Evolutionary conservation across 2,329 filamentous ascomycete species (phyloP).

Genomic region (Ceratocystis destructans): DNA sequence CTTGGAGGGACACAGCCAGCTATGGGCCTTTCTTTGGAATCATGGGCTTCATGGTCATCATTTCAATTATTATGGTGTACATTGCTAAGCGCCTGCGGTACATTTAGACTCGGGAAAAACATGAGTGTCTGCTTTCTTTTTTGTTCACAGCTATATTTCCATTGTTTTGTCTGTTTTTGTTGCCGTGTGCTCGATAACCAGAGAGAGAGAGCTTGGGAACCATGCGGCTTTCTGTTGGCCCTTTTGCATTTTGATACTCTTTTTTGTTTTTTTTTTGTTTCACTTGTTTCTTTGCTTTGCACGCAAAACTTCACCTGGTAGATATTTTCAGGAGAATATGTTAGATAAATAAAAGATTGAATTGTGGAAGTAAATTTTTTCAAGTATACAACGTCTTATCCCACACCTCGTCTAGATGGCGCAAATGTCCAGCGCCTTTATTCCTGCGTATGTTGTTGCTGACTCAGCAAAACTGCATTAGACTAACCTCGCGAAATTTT

Average conservation of each 20-base stretch:
- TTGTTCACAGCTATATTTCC: background rate
- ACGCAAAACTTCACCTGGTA: background rate
- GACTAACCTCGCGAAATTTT: slow-evolving; percentile 2
- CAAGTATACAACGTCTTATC: background rate
- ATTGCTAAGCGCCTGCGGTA: slow-evolving; percentile 35
- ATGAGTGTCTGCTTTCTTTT: background rate
- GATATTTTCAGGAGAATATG: background rate
- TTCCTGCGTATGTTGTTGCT: background rate
- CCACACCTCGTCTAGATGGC: background rate
- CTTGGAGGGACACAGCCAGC: slow-evolving; percentile 40
- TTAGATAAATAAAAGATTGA: background rate
- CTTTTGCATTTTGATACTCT: background rate
- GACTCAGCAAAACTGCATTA: slow-evolving; percentile 3
- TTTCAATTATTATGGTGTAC: slow-evolving; percentile 35
- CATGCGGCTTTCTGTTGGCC: background rate
- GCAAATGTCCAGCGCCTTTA: background rate
- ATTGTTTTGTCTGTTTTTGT: background rate
- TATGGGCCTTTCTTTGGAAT: slow-evolving; percentile 44
- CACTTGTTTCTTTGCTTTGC: background rate
- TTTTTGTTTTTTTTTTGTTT: slow-evolving; percentile 15
- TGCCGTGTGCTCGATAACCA: background rate
- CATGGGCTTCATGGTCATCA: slow-evolving; percentile 38
- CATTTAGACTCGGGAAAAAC: slow-evolving; percentile 27
- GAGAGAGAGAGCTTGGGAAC: background rate
- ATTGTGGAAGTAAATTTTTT: background rate